These are phyloP conservation scores for Agaricales sp. DNA, from an alignment of 1,284 basidiomycete genomes.

Conservation along the genomic window DNA sequence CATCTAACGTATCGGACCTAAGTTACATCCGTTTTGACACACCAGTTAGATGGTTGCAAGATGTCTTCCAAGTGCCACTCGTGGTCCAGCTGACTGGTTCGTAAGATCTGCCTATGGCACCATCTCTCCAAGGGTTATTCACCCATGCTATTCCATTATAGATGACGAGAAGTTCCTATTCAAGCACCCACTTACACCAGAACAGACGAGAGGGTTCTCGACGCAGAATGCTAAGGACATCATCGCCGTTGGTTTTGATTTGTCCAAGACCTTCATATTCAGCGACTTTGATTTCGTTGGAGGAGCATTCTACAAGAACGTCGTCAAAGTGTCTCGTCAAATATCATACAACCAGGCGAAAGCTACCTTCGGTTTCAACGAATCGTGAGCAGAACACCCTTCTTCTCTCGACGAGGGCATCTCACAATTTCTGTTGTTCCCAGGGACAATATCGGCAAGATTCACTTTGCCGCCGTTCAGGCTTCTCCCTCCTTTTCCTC, in stretches of 20 bases:
- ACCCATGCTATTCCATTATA: slow-evolving; percentile 18
- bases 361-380: slow-evolving; percentile 93
- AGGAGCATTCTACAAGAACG: slow-evolving; percentile 90
- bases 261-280: slow-evolving; percentile 96
- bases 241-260: slow-evolving; percentile 91
- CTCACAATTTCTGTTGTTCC: background rate
- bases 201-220: slow-evolving; percentile 82
- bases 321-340: slow-evolving; percentile 86
- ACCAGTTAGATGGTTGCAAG: slow-evolving; percentile 79
- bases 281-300: slow-evolving; percentile 86
- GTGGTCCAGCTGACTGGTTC: slow-evolving; percentile 90
- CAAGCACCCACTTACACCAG: slow-evolving; percentile 87
- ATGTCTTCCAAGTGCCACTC: slow-evolving; percentile 90
- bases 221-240: slow-evolving; percentile 89
- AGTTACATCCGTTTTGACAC: slow-evolving; percentile 4
- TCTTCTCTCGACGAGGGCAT: background rate
- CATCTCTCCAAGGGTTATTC: background rate
- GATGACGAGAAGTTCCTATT: slow-evolving; percentile 99
- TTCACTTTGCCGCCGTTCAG: slow-evolving; percentile 97
- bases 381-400: slow-evolving; percentile 54
- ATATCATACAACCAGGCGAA: slow-evolving; percentile 93
- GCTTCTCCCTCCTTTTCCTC: slow-evolving; percentile 96
- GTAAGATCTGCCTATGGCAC: slow-evolving; percentile 9
- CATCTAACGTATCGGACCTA: background rate
- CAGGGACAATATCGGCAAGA: slow-evolving; percentile 97